Percentiles rank a stretch among this genome's conserved stretches.
Evolutionary conservation across 306 rosid genomes (phyloP).

Genomic region (Trifolium fragiferum): DNA sequence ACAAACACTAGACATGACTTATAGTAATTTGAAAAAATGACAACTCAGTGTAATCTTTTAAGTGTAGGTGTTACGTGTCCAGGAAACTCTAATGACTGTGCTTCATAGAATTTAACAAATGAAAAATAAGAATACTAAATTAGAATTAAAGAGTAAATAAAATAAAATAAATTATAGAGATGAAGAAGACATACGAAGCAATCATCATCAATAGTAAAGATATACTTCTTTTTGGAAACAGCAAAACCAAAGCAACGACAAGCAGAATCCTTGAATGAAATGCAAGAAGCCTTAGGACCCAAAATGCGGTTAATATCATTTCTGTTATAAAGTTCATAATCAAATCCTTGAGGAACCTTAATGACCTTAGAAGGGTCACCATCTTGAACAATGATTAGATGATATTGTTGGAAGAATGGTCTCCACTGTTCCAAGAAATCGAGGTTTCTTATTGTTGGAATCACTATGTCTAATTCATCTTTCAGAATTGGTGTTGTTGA

Average conservation of each 20-base stretch:
- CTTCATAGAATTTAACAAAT: background rate
- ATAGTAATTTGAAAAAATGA: too few relatives aligned
- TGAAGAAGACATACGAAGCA: constrained; percentile 68
- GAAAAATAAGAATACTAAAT: background rate
- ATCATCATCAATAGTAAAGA: constrained; percentile 88
- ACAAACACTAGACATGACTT: too few relatives aligned
- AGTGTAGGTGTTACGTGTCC: too few relatives aligned
- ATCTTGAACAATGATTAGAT: constrained; percentile 84
- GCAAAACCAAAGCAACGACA: constrained; percentile 80
- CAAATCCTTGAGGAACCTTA: constrained; percentile 74
- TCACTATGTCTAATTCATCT: constrained; percentile 82
- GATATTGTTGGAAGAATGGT: constrained; percentile 69
- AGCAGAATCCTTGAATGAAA: constrained; percentile 89
- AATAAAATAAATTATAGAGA: background rate
- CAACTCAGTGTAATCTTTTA: too few relatives aligned
- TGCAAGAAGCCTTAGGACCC: constrained; percentile 72
- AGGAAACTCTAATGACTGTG: too few relatives aligned
- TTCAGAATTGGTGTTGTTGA: constrained; percentile 53
- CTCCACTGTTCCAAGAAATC: constrained; percentile 86
- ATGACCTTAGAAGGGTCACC: constrained; percentile 74
- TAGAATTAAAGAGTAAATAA: too few relatives aligned
- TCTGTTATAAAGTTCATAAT: constrained; percentile 72
- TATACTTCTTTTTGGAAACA: constrained; percentile 81
- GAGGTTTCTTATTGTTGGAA: constrained; percentile 79
- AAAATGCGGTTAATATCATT: constrained; percentile 63